These are phyloP conservation scores for Nissolia schottii DNA, from an alignment of 306 rosid species.

Conservation along the genomic window DNA sequence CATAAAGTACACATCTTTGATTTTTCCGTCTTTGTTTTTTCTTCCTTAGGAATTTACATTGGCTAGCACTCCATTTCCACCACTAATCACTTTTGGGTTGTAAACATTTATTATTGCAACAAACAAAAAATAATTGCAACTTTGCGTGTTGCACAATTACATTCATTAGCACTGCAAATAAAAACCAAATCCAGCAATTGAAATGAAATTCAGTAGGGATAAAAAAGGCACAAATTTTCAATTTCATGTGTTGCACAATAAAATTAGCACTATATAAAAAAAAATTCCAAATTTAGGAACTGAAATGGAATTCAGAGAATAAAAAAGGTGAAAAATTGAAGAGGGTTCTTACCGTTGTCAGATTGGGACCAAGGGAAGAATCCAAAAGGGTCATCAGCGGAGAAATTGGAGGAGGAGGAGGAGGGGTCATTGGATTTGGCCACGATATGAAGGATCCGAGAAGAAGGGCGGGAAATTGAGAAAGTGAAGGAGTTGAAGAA, in stretches of 20 bases:
- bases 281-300: neutral
- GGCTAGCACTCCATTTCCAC: too few species aligned
- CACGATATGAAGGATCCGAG: slow-evolving; percentile 49
- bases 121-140: neutral
- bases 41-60: too few species aligned
- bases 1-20: neutral
- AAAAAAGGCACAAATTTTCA: neutral
- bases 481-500: slow-evolving; percentile 22
- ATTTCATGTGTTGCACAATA: neutral
- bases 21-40: too few species aligned
- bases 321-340: neutral
- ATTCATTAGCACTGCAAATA: too few species aligned
- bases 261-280: neutral
- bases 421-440: slow-evolving; percentile 47
- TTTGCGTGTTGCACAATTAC: neutral
- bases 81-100: too few species aligned
- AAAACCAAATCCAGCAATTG: too few species aligned
- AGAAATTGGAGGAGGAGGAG: slow-evolving; percentile 27
- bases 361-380: slow-evolving; percentile 76
- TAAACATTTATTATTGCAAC: too few species aligned
- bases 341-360: slow-evolving; percentile 39
- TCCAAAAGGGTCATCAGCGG: slow-evolving; percentile 45
- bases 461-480: slow-evolving; percentile 26
- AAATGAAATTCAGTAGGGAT: neutral
- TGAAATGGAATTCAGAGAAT: neutral